Conservation (phyloP, 768 basidiomycete genomes). For the Suillus americanus region DNA sequence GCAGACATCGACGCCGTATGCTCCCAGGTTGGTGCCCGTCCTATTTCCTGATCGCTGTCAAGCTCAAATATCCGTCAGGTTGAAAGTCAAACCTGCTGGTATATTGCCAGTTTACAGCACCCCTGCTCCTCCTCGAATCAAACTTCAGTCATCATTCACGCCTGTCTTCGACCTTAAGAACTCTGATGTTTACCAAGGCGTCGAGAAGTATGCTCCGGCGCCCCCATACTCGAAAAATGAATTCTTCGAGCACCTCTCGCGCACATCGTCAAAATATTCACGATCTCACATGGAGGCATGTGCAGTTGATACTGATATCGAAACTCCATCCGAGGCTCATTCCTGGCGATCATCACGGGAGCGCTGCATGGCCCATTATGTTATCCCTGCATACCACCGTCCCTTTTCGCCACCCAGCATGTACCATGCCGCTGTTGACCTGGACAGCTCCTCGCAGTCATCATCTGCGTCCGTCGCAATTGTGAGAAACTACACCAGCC, state of each 20-base stretch:
- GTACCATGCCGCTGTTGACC: not conserved
- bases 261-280: not conserved
- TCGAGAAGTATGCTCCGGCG: not conserved
- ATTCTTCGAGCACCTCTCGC: not conserved
- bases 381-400: not conserved
- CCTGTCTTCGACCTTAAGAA: not conserved
- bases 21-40: not conserved
- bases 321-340: not conserved
- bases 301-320: not conserved
- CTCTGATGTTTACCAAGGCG: not conserved
- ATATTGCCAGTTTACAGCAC: not conserved
- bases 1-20: not conserved
- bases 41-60: too few relatives aligned
- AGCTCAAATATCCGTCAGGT: not conserved
- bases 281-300: not conserved
- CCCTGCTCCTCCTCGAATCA: not conserved
- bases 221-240: not conserved
- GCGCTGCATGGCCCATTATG: not conserved
- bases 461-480: too few relatives aligned
- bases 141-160: not conserved
- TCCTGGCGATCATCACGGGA: not conserved
- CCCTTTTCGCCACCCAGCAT: constrained; percentile 1
- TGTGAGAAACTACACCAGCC: not conserved
- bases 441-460: not conserved
- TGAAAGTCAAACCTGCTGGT: not conserved